Conservation (phyloP, 257 asterid genomes). For the Fraxinus americana region DNA sequence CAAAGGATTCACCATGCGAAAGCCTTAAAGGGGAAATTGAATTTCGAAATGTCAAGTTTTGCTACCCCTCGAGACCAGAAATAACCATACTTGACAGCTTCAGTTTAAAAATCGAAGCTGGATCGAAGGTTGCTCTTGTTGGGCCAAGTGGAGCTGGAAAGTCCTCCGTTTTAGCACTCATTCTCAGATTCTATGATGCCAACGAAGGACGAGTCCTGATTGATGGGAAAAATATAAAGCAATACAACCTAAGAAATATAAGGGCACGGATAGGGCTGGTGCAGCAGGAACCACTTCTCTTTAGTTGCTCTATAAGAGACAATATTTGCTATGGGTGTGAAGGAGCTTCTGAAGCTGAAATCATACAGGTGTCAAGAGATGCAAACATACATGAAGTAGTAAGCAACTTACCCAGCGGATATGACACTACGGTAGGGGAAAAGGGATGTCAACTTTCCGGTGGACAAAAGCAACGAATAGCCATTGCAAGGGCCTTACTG, state of each 20-base stretch:
- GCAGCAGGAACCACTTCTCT: conserved; percentile 80
- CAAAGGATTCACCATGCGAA: conserved; percentile 37
- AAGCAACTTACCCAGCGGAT: conserved; percentile 71
- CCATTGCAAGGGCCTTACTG: conserved; percentile 64
- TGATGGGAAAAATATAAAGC: conserved; percentile 50
- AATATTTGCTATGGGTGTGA: conserved; percentile 71
- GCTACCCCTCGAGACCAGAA: conserved; percentile 65
- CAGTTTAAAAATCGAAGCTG: conserved; percentile 61
- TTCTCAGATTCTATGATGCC: conserved; percentile 70
- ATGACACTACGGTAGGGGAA: conserved; percentile 67
- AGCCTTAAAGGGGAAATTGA: conserved; percentile 59
- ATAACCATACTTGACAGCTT: conserved; percentile 56
- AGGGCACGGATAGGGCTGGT: conserved; percentile 68
- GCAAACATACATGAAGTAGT: conserved; percentile 71
- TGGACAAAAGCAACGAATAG: conserved; percentile 81
- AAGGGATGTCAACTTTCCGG: conserved; percentile 86
- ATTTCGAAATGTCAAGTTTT: conserved; percentile 49
- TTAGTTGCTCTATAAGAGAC: conserved; percentile 70
- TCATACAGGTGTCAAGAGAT: conserved; percentile 56
- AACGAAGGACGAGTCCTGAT: conserved; percentile 54
- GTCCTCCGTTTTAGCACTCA: conserved; percentile 64
- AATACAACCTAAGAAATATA: conserved; percentile 50
- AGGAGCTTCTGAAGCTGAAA: conserved; percentile 71
- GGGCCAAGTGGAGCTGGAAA: conserved; percentile 85
- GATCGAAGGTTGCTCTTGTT: conserved; percentile 67